Evolutionary conservation across 805 yeast species (phyloP).

Genomic region (Candida ortonii): DNA sequence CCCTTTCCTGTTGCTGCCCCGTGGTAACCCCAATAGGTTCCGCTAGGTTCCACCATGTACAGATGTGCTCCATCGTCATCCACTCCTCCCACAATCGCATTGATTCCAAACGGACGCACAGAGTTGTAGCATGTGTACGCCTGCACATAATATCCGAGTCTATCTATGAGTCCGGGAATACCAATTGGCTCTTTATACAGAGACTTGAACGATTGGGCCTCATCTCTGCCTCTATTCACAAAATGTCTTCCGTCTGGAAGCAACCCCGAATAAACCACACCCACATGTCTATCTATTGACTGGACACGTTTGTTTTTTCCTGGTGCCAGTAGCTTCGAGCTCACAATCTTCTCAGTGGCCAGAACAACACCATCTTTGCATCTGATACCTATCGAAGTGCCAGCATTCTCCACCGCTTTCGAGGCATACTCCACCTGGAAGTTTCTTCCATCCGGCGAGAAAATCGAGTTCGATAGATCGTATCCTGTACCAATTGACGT

Average conservation of each 20-base stretch:
- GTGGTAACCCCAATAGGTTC: constrained; percentile 93
- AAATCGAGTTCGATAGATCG: constrained; percentile 95
- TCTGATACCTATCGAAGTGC: constrained; percentile 90
- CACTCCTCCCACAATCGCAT: constrained; percentile 89
- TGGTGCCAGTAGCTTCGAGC: constrained; percentile 85
- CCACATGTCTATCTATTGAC: constrained; percentile 89
- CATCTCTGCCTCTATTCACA: constrained; percentile 89
- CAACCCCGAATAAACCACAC: constrained; percentile 92
- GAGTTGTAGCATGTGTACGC: constrained; percentile 94
- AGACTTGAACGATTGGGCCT: constrained; percentile 74
- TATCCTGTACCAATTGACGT: constrained; percentile 99
- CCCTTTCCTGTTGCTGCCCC: constrained; percentile 99
- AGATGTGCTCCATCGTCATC: constrained; percentile 84
- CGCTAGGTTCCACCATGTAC: constrained; percentile 97
- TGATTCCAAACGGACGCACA: constrained; percentile 96
- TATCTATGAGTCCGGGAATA: constrained; percentile 77
- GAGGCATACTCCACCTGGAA: constrained; percentile 98
- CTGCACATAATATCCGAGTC: constrained; percentile 88
- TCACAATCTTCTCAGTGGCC: constrained; percentile 91
- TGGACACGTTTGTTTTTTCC: constrained; percentile 88
- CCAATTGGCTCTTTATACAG: constrained; percentile 75
- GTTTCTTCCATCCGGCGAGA: constrained; percentile 89
- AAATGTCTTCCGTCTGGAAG: constrained; percentile 96
- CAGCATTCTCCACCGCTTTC: constrained; percentile 97
- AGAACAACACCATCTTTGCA: constrained; percentile 93